Percentiles rank a stretch among this genome's conserved stretches.
Conservation (phyloP, 306 rosid genomes). For the Glycine tomentella region DNA sequence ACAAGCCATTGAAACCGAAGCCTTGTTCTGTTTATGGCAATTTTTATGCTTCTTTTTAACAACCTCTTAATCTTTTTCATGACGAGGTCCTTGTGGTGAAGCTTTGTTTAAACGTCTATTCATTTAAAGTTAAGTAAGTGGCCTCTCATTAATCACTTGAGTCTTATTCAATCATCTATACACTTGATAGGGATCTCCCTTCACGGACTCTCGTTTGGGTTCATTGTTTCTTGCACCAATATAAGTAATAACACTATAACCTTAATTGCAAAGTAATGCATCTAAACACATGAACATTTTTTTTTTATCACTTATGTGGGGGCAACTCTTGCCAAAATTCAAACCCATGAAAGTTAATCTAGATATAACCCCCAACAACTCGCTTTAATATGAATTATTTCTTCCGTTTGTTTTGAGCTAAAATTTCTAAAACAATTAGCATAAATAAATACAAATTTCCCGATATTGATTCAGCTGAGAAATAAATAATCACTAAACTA, state of each 20-base stretch:
- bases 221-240: background rate
- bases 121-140: slow-evolving; percentile 24
- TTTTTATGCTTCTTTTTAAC: background rate
- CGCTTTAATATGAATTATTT: background rate
- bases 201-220: slow-evolving; percentile 9
- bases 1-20: background rate
- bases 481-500: too few species aligned
- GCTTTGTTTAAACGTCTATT: slow-evolving; percentile 46
- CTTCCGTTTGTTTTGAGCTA: too few species aligned
- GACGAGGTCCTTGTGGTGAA: background rate
- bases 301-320: slow-evolving; percentile 25
- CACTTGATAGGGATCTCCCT: slow-evolving; percentile 24
- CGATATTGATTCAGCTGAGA: background rate
- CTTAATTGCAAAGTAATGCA: background rate
- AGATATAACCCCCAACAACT: background rate
- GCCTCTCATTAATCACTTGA: slow-evolving; percentile 12
- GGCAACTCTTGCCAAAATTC: background rate
- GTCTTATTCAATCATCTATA: slow-evolving; percentile 10
- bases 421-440: background rate
- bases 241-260: background rate
- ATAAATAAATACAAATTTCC: background rate
- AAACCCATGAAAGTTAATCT: background rate
- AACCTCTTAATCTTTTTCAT: background rate
- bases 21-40: too few species aligned
- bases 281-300: background rate